A percentile compares a stretch with the other conserved stretches of the same genome.
phyloP scores from a whole-genome alignment of 371 early-diverging fungal genomes.

The Entomophthora muscae region DNA sequence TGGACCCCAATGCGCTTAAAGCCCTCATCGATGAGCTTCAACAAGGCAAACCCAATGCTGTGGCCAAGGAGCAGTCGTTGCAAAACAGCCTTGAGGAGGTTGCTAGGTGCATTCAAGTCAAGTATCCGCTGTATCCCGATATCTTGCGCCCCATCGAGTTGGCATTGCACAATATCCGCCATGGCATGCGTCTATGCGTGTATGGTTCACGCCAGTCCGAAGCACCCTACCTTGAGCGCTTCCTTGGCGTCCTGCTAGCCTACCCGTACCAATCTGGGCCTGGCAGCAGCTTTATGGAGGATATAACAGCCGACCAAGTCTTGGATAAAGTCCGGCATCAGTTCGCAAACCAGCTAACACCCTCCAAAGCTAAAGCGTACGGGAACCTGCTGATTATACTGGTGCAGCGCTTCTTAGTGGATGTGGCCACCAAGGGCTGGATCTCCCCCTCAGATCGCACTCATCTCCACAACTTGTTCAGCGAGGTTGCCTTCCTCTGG shows the following conservation, averaged over 20 bases:
- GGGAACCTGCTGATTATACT: slow-evolving; percentile 36
- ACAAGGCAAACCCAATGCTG: slow-evolving; percentile 14
- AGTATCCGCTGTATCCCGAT: slow-evolving; percentile 43
- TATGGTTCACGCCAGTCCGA: slow-evolving; percentile 12
- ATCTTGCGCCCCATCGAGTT: slow-evolving; percentile 52
- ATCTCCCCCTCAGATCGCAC: slow-evolving; percentile 27
- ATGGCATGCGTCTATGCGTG: slow-evolving; percentile 45
- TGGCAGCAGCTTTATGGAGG: slow-evolving; percentile 21
- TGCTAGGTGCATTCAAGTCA: slow-evolving; percentile 31
- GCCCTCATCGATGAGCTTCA: slow-evolving; percentile 25
- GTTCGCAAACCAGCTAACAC: slow-evolving; percentile 27
- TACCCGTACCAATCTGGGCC: slow-evolving; percentile 9
- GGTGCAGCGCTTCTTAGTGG: slow-evolving; percentile 29
- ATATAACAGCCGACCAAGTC: slow-evolving; percentile 23
- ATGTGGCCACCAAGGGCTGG: slow-evolving; percentile 30
- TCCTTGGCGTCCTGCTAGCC: not conserved
- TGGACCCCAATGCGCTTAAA: slow-evolving; percentile 26
- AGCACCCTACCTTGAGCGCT: not conserved
- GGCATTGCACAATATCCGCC: slow-evolving; percentile 55
- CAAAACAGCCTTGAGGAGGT: slow-evolving; percentile 56
- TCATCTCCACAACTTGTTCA: slow-evolving; percentile 30
- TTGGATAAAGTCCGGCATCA: slow-evolving; percentile 23
- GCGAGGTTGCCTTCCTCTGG: slow-evolving; percentile 42
- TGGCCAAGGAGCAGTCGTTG: slow-evolving; percentile 39
- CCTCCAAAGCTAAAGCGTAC: slow-evolving; percentile 40